A percentile compares a stretch with the other conserved stretches of the same genome.
phyloP scores from a whole-genome alignment of 2,329 filamentous ascomycete genomes.

The Aureobasidium sp. region DNA sequence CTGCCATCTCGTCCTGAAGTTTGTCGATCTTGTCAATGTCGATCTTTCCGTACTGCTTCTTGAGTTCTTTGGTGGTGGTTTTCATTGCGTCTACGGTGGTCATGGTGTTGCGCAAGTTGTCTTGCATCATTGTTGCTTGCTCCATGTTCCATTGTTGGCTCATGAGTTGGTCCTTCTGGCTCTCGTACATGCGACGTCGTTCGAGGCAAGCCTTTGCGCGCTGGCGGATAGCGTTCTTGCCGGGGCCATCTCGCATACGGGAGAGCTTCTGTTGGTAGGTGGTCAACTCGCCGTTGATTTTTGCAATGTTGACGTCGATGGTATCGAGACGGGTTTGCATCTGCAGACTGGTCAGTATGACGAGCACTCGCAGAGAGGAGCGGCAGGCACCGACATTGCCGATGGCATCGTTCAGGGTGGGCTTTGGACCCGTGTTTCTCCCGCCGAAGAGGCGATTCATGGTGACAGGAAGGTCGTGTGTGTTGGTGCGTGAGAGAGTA shows the following conservation, averaged over 20 bases:
- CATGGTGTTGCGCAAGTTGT: conserved; percentile 98
- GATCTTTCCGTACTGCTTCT: conserved; percentile 93
- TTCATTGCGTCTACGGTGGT: conserved; percentile 97
- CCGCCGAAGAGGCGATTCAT: conserved; percentile 98
- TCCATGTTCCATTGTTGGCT: conserved; percentile 99
- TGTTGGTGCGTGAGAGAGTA: not conserved
- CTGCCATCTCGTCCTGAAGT: conserved; percentile 98
- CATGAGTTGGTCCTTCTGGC: conserved; percentile 87
- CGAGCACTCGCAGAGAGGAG: not conserved
- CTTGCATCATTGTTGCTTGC: conserved; percentile 95
- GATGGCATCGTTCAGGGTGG: conserved; percentile 77
- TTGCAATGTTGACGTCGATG: conserved; percentile 90
- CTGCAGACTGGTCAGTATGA: conserved; percentile 34
- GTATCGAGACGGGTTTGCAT: conserved; percentile 74
- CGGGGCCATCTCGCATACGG: conserved; percentile 93
- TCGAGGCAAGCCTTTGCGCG: conserved; percentile 93
- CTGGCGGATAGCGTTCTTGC: conserved; percentile 84
- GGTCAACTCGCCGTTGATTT: conserved; percentile 81
- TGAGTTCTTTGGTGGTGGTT: conserved; percentile 86
- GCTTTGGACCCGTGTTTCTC: conserved; percentile 80
- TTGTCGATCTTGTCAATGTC: conserved; percentile 96
- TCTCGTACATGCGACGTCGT: conserved; percentile 88
- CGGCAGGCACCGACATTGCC: conserved; percentile 52
- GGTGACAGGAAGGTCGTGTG: conserved; percentile 22
- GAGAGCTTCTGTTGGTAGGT: conserved; percentile 80